phyloP scores from a whole-genome alignment of 148 eudicot genomes.

The Cornus controversa region DNA sequence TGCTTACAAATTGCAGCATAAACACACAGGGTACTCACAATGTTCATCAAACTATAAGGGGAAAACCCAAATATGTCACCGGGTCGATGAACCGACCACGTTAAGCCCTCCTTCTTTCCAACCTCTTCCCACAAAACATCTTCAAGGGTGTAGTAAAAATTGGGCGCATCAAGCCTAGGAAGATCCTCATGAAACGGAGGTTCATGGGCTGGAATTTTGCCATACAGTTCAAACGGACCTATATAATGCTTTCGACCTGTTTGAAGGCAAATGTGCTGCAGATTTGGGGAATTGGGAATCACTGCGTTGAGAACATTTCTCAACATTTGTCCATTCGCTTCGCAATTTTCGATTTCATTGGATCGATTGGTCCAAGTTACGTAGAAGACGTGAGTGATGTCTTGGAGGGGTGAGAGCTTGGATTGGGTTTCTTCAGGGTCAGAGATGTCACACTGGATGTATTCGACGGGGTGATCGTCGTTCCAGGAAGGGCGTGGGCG shows the following conservation, averaged over 20 bases:
- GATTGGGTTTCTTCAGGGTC: neutral
- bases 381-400: conserved; percentile 16
- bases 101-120: conserved; percentile 7
- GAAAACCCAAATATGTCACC: conserved; percentile 3
- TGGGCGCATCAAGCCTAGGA: neutral
- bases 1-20: conserved; percentile 12
- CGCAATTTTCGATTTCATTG: conserved; percentile 6
- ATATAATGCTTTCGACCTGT: conserved; percentile 3
- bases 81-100: conserved; percentile 12
- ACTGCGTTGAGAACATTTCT: too few species aligned
- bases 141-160: conserved; percentile 5
- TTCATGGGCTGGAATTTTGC: neutral
- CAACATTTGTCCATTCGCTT: too few species aligned
- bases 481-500: conserved; percentile 11
- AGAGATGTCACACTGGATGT: conserved; percentile 7
- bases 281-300: too few species aligned
- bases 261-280: too few species aligned
- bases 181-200: conserved; percentile 6
- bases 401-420: conserved; percentile 11
- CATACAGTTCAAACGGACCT: neutral
- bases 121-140: conserved; percentile 4
- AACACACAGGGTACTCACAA: neutral
- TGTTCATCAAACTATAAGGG: conserved; percentile 2
- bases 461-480: conserved; percentile 6
- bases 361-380: conserved; percentile 1